These are phyloP conservation scores for Ogataea corticis DNA, from an alignment of 805 yeast genomes.

Conservation along the genomic window DNA sequence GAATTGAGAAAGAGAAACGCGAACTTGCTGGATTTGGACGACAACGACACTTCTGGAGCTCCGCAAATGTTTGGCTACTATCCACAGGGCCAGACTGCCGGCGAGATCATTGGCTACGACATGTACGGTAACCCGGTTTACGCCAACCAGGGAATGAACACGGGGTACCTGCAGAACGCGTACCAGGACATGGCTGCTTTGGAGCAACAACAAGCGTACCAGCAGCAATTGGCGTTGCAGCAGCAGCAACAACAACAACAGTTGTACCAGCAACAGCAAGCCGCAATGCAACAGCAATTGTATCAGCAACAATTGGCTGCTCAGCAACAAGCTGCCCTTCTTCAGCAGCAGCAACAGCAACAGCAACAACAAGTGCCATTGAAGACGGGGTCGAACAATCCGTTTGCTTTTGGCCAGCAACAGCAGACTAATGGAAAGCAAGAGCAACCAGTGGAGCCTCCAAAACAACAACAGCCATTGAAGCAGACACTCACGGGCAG, in stretches of 20 bases:
- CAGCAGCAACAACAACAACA: conserved; percentile 27
- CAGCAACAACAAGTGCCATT: conserved; percentile 39
- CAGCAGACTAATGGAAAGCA: conserved; percentile 16
- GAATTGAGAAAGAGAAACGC: conserved; percentile 54
- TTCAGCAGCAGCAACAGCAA: conserved; percentile 11
- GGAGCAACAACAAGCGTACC: conserved; percentile 23
- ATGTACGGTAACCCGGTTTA: conserved; percentile 70
- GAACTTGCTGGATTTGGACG: conserved; percentile 57
- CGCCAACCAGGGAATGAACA: conserved; percentile 48
- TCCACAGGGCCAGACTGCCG: conserved; percentile 26
- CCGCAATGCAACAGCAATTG: conserved; percentile 24
- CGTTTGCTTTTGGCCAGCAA: conserved; percentile 34
- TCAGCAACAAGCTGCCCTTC: conserved; percentile 21
- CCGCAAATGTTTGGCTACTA: conserved; percentile 33
- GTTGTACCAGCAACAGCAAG: conserved; percentile 28
- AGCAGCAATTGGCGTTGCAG: conserved; percentile 22
- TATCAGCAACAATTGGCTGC: conserved; percentile 25
- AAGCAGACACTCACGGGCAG: conserved; percentile 52
- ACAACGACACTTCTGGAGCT: conserved; percentile 34
- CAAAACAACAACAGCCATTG: conserved; percentile 36
- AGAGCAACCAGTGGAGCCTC: conserved; percentile 25
- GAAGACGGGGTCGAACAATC: conserved; percentile 41
- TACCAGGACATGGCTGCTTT: conserved; percentile 33
- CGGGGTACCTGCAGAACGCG: conserved; percentile 54
- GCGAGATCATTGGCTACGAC: conserved; percentile 46